Evolutionary conservation across 2,329 filamentous ascomycete genomes (phyloP).

Genomic region (Kalmusia sp.): DNA sequence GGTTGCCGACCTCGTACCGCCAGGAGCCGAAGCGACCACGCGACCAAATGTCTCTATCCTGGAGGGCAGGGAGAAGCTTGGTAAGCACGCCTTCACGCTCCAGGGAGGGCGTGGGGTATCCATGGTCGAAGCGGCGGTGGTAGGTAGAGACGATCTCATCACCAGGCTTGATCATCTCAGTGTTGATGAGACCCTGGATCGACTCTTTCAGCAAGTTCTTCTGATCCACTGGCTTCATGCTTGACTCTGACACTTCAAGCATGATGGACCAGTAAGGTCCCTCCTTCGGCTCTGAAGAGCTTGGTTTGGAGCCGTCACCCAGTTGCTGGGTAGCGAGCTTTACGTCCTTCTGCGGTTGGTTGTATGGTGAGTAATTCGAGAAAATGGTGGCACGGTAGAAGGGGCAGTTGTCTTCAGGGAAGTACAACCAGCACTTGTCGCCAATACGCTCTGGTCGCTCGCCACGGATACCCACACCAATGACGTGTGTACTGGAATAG

Average conservation of each 20-base stretch:
- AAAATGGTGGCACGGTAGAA: conserved; percentile 99
- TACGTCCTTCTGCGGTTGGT: conserved; percentile 83
- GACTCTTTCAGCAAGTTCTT: conserved; percentile 85
- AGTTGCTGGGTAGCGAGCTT: conserved; percentile 88
- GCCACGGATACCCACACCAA: conserved; percentile 94
- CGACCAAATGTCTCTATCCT: conserved; percentile 90
- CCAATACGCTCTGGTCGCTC: conserved; percentile 92
- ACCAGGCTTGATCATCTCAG: conserved; percentile 87
- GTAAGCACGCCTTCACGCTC: conserved; percentile 96
- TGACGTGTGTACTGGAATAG: conserved; percentile 97
- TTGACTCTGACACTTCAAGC: conserved; percentile 96
- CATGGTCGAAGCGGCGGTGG: conserved; percentile 97
- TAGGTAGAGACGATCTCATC: conserved; percentile 99
- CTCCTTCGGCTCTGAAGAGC: conserved; percentile 74
- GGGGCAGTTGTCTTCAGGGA: conserved; percentile 97
- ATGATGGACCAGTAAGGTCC: conserved; percentile 99
- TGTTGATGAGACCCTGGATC: conserved; percentile 97
- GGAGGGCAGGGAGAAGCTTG: conserved; percentile 89
- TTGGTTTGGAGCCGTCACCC: conserved; percentile 83
- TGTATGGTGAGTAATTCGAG: conserved; percentile 99
- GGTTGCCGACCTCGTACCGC: conserved; percentile 97
- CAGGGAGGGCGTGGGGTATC: conserved; percentile 92
- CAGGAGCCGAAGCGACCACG: conserved; percentile 97
- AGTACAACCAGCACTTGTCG: conserved; percentile 99
- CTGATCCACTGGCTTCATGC: conserved; percentile 91